These are phyloP conservation scores for Endocalyx cinctus DNA, from an alignment of 2,329 filamentous ascomycete species.

Conservation along the genomic window DNA sequence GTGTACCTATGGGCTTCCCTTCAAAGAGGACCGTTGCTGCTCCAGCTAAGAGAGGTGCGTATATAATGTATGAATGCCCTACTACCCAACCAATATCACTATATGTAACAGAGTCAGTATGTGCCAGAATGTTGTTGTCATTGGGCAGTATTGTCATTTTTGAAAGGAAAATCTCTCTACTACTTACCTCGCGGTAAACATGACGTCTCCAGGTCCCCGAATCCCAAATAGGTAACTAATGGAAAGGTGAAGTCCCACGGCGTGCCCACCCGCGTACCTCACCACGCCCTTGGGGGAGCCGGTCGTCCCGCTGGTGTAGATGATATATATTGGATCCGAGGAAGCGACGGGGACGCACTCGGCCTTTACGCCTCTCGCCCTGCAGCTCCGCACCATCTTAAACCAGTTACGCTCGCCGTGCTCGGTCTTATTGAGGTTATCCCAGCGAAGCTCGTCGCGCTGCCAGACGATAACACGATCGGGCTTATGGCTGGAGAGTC, in stretches of 20 bases:
- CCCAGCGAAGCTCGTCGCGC: conserved; percentile 71
- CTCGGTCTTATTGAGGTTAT: conserved; percentile 57
- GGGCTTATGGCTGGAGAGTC: conserved; percentile 66
- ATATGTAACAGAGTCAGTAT: no score
- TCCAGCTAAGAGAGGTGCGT: conserved; percentile 78
- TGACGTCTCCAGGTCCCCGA: conserved; percentile 75
- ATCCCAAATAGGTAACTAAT: conserved; percentile 81
- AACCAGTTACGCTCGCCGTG: conserved; percentile 83
- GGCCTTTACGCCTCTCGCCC: conserved; percentile 61
- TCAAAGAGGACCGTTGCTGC: conserved; percentile 87
- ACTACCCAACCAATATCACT: conserved; percentile 89
- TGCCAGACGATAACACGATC: conserved; percentile 76
- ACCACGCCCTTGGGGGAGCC: conserved; percentile 67
- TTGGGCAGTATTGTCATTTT: no score
- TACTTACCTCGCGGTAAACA: conserved; percentile 43
- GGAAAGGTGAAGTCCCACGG: conserved; percentile 76
- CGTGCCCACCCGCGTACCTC: conserved; percentile 79
- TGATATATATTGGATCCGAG: conserved; percentile 77
- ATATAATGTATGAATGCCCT: conserved; percentile 82
- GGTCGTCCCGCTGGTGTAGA: conserved; percentile 72
- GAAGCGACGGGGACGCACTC: conserved; percentile 74
- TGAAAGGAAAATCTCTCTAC: no score
- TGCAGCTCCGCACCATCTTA: conserved; percentile 66
- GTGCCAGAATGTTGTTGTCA: no score
- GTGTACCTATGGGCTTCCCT: conserved; percentile 89